phyloP scores from a whole-genome alignment of 305 asterid species.

The Euphrasia arctica region DNA sequence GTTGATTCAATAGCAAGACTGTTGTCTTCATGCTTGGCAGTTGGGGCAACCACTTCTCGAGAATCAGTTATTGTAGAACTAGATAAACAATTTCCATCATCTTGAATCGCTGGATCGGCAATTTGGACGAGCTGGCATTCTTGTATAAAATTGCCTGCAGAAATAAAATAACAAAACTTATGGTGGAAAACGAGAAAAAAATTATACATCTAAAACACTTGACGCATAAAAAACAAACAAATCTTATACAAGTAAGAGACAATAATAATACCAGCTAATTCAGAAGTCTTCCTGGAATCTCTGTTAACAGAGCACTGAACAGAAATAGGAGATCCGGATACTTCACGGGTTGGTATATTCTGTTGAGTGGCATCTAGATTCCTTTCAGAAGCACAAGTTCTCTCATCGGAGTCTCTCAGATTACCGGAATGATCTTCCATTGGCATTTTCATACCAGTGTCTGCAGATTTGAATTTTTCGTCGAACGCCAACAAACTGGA shows the following conservation, averaged over 20 bases:
- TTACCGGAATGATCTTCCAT: constrained; percentile 32
- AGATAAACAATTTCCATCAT: constrained; percentile 28
- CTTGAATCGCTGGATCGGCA: constrained; percentile 30
- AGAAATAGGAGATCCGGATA: constrained; percentile 24
- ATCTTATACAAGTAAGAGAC: constrained; percentile 25
- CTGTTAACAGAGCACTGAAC: constrained; percentile 20
- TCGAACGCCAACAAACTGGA: constrained; percentile 26
- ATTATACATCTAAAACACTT: constrained; percentile 15
- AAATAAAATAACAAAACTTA: constrained; percentile 32
- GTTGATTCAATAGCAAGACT: constrained; percentile 24
- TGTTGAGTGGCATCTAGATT: constrained; percentile 17
- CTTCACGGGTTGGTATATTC: constrained; percentile 20
- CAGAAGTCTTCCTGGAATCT: constrained; percentile 25
- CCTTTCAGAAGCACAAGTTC: constrained; percentile 13
- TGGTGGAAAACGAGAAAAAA: constrained; percentile 19
- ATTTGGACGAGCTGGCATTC: constrained; percentile 29
- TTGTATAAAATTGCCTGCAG: constrained; percentile 33
- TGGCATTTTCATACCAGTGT: constrained; percentile 13
- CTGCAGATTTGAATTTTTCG: constrained; percentile 20
- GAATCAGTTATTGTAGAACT: constrained; percentile 28
- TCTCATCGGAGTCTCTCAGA: constrained; percentile 24
- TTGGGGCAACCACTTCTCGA: constrained; percentile 15
- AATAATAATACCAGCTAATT: constrained; percentile 13
- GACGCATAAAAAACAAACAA: constrained; percentile 2
- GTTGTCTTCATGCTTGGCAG: constrained; percentile 30